phyloP scores from a whole-genome alignment of 805 yeast genomes.

The Metschnikowia koreensis region DNA sequence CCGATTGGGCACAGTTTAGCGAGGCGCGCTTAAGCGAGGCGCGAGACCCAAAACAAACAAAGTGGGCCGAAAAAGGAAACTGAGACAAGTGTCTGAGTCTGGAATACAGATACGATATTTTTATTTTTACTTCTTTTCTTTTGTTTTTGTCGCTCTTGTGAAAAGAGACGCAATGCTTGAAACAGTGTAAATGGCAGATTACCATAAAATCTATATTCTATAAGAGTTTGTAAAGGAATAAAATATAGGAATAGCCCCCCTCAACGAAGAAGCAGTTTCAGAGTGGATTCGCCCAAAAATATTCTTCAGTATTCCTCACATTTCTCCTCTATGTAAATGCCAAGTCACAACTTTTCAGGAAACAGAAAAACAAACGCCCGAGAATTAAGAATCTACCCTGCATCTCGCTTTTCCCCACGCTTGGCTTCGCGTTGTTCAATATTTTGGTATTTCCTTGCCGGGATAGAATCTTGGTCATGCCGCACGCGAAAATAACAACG shows the following conservation, averaged over 20 bases:
- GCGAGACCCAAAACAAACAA: constrained; percentile 4
- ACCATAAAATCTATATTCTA: too few relatives aligned
- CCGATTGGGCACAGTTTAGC: not conserved
- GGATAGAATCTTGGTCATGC: not conserved
- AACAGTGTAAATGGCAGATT: too few relatives aligned
- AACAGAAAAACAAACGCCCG: not conserved
- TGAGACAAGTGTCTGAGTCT: not conserved
- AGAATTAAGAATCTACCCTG: not conserved
- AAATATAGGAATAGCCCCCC: too few relatives aligned
- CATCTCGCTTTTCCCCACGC: not conserved
- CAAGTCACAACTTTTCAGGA: not conserved
- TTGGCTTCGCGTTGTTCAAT: not conserved
- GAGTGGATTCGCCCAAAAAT: too few relatives aligned
- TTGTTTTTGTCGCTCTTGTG: not conserved
- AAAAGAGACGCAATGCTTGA: not conserved
- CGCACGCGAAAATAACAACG: not conserved
- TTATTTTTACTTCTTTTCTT: too few relatives aligned
- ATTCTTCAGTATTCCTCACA: too few relatives aligned
- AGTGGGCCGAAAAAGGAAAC: not conserved
- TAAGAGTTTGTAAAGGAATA: too few relatives aligned
- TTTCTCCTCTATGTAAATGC: too few relatives aligned
- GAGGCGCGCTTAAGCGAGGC: constrained; percentile 7
- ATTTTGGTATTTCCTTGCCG: constrained; percentile 3
- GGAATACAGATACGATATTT: not conserved
- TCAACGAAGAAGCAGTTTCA: too few relatives aligned